Percentiles rank a stretch among this genome's conserved stretches.
Conservation (phyloP, 2,329 filamentous ascomycete species). For the Beauveria caledonica region DNA sequence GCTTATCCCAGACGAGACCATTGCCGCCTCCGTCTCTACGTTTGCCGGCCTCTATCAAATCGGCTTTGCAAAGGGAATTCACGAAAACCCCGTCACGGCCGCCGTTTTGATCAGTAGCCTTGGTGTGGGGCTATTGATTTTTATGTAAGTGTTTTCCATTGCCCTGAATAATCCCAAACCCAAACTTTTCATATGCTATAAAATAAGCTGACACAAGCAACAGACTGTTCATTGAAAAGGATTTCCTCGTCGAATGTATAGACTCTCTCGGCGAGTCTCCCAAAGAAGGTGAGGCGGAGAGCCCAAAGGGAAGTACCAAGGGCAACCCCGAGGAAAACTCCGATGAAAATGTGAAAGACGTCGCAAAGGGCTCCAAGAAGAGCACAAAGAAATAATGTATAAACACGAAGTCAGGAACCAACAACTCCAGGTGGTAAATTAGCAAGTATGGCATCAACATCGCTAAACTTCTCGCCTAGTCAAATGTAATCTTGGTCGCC, state of each 20-base stretch:
- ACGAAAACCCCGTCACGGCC: conserved; percentile 22
- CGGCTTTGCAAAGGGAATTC: conserved; percentile 17
- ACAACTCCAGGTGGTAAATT: background rate
- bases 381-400: conserved; percentile 3
- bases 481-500: conserved; percentile 88
- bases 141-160: conserved; percentile 47
- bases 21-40: conserved; percentile 22
- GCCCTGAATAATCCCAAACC: background rate
- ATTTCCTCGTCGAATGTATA: conserved; percentile 44
- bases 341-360: background rate
- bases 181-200: conserved; percentile 2
- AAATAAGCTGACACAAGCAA: conserved; percentile 8
- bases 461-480: conserved; percentile 31
- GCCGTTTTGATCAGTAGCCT: conserved; percentile 41
- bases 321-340: background rate
- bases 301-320: background rate
- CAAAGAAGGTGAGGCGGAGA: conserved; percentile 20
- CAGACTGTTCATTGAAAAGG: conserved; percentile 47
- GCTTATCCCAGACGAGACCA: conserved; percentile 22
- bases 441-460: background rate
- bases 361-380: background rate
- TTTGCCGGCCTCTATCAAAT: conserved; percentile 20
- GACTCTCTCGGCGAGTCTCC: conserved; percentile 30
- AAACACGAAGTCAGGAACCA: background rate
- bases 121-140: conserved; percentile 42